Evolutionary conservation across 2,329 filamentous ascomycete species (phyloP).

Genomic region (Ascochyta koolunga): DNA sequence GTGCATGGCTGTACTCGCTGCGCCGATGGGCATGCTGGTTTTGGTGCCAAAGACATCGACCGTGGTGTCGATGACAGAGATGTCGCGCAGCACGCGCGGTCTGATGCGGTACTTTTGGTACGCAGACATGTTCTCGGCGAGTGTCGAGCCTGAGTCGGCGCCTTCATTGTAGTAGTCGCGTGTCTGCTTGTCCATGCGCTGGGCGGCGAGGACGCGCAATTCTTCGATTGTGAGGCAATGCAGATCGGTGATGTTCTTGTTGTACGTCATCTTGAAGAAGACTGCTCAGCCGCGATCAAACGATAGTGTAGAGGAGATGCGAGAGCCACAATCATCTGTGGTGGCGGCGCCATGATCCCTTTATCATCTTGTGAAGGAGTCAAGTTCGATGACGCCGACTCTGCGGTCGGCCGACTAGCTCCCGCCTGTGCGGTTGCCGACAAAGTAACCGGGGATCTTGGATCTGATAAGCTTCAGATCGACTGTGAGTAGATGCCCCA

Average conservation of each 20-base stretch:
- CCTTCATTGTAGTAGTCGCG: conserved; percentile 40
- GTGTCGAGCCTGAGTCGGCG: conserved; percentile 29
- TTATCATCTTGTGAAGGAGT: conserved; percentile 3
- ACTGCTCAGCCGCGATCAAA: not conserved
- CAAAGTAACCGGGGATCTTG: not conserved
- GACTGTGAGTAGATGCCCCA: not conserved
- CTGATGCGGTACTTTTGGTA: conserved; percentile 42
- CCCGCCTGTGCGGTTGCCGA: conserved; percentile 14
- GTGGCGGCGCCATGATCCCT: conserved; percentile 6
- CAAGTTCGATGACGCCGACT: conserved; percentile 17
- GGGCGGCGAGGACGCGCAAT: conserved; percentile 30
- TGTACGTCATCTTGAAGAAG: conserved; percentile 9
- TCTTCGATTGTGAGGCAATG: conserved; percentile 38
- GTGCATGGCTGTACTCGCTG: conserved; percentile 52
- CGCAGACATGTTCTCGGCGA: conserved; percentile 35
- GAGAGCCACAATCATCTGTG: not conserved
- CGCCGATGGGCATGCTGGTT: conserved; percentile 49
- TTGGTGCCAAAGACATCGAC: conserved; percentile 27
- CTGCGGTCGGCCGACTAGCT: conserved; percentile 8
- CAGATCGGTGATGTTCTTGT: conserved; percentile 26
- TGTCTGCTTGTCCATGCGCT: conserved; percentile 41
- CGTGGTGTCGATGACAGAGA: conserved; percentile 46
- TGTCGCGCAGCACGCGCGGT: conserved; percentile 48
- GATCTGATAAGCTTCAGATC: conserved; percentile 8
- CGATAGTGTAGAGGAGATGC: too few species aligned